phyloP scores from a whole-genome alignment of 2,329 filamentous ascomycete genomes.

The Colletotrichum karsti region DNA sequence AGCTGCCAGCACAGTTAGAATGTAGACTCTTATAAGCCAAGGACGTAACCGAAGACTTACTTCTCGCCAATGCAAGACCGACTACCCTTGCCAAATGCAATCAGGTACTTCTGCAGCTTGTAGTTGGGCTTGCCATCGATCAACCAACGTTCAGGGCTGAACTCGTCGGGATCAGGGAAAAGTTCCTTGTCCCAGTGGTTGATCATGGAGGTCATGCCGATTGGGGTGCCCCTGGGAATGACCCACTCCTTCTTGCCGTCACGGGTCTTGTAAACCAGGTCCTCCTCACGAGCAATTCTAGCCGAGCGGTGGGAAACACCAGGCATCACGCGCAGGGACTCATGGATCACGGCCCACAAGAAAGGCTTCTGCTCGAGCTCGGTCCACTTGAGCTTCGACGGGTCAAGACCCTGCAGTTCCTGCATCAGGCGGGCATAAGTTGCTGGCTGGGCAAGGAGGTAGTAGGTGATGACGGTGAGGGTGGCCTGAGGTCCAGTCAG shows the following conservation, averaged over 20 bases:
- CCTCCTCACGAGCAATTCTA: constrained; percentile 31
- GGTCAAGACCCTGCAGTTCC: constrained; percentile 37
- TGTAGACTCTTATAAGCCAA: neutral
- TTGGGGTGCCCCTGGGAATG: constrained; percentile 30
- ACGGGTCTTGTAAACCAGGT: constrained; percentile 33
- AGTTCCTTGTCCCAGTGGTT: constrained; percentile 31
- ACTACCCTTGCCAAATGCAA: constrained; percentile 32
- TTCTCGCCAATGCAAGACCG: constrained; percentile 33
- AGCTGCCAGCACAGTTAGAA: constrained; percentile 26
- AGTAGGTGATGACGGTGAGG: constrained; percentile 37
- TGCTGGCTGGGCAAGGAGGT: constrained; percentile 37
- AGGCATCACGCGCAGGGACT: constrained; percentile 34
- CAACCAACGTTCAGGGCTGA: constrained; percentile 36
- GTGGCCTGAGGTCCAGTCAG: constrained; percentile 27
- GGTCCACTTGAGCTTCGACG: constrained; percentile 34
- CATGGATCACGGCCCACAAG: constrained; percentile 34
- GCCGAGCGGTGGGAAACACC: constrained; percentile 30
- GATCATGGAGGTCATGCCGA: constrained; percentile 33
- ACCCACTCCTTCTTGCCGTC: constrained; percentile 29
- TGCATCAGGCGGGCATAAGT: constrained; percentile 33
- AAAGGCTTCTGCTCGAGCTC: constrained; percentile 50
- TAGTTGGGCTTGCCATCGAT: constrained; percentile 21
- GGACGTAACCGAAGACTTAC: constrained; percentile 12
- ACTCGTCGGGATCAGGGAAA: constrained; percentile 30
- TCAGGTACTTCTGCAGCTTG: constrained; percentile 28